Base-by-base conservation (phyloP, 768 basidiomycete species). In the Phylloporus sp. region DNA sequence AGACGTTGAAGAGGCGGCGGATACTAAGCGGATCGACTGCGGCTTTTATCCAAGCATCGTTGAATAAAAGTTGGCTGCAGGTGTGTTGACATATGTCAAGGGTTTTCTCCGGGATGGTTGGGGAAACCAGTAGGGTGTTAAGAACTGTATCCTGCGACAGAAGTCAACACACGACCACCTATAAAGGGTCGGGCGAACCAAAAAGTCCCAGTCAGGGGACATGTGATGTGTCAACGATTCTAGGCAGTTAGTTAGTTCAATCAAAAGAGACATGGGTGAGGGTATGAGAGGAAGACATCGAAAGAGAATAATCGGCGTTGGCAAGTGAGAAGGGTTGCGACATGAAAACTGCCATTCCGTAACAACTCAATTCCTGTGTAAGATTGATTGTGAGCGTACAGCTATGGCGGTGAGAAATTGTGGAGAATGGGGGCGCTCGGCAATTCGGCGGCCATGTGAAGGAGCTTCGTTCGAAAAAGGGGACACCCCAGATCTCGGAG, bases 1-100 rank as follows among this genome's bases (percentile, higher is more conserved):
- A 60, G 32, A 76, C 65, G 54, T 72, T 72, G 55, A 76, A 75
- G 7, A 77, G 56, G 6, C 74, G 70, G 44, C 71, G 73, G 4
- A 67, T 53, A 42, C 70, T 72, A 42, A 45, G 57, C 21, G 60
- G 55, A 8, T 69, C 54, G 24, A 56, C 52, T 14, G 52, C 27
- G 26, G 61, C 35, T 27, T 55, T 55, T 26, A 62, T 38, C 55
- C 53, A 56, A 23, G 50, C 50, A 23, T 66, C 57, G 23, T 55
- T 56, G 11, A 61, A 61, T 39, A 65, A 44, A 33, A 65, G 59
- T 26, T 65, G 65, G 31, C 59, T 63, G 42, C 65, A 64, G n/a
- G 66, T 67, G 40, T 61, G 56, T 33, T 43, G 59, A 39, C 63
- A 65, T 36, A 62, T 50, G 37, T 67, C 57, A 18, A 65, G 55